Conservation (phyloP, 2,329 filamentous ascomycete genomes). For the Aspergillus ochraceus region DNA sequence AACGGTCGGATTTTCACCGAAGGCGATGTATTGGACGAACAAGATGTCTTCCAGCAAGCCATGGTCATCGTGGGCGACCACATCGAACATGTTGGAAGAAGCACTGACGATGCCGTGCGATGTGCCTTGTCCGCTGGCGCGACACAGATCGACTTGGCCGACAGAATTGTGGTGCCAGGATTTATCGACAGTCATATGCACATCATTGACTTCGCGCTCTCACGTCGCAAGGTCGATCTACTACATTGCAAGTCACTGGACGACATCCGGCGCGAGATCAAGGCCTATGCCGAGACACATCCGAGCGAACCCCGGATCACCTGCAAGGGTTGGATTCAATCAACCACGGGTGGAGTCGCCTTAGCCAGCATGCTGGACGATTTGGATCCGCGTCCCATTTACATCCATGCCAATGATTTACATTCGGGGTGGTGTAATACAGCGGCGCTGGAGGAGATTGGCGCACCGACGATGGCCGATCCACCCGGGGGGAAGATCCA, state of each 20-base stretch:
- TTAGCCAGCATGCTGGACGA: conserved; percentile 50
- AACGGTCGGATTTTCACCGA: conserved; percentile 37
- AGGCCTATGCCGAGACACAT: conserved; percentile 40
- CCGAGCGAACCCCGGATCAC: conserved; percentile 44
- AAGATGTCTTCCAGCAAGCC: conserved; percentile 27
- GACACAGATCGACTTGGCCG: conserved; percentile 34
- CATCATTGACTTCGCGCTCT: conserved; percentile 51
- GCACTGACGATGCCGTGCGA: conserved; percentile 7
- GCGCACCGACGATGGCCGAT: conserved; percentile 40
- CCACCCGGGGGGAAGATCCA: conserved; percentile 50
- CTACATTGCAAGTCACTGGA: conserved; percentile 43
- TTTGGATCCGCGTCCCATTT: conserved; percentile 50
- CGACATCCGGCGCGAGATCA: conserved; percentile 46
- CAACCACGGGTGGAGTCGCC: conserved; percentile 46
- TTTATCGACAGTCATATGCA: conserved; percentile 55
- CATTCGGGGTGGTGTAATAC: conserved; percentile 54
- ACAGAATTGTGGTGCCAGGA: conserved; percentile 44
- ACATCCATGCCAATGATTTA: conserved; percentile 51
- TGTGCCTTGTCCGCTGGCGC: conserved; percentile 22
- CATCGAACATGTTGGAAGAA: conserved; percentile 44
- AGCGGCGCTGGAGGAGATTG: conserved; percentile 48
- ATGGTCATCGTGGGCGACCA: conserved; percentile 44
- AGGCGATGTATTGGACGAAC: conserved; percentile 2
- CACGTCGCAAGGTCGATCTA: conserved; percentile 47
- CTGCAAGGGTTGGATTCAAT: conserved; percentile 52